These are phyloP conservation scores for Heracleum sosnowskyi DNA, from an alignment of 129 eudicot species.

Conservation along the genomic window DNA sequence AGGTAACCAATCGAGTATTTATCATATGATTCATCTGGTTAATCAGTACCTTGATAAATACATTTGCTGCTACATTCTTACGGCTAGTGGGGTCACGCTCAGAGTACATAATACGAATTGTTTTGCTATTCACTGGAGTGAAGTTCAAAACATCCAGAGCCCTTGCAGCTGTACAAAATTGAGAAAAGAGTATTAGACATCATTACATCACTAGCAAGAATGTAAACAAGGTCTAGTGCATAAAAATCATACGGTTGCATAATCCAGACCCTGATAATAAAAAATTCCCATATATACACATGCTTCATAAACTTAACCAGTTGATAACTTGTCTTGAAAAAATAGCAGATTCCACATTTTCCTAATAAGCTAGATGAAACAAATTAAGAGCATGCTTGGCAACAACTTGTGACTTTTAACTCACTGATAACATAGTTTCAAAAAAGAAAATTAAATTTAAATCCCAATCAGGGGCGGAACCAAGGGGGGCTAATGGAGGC, in stretches of 20 bases:
- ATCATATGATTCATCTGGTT: not conserved
- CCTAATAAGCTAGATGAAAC: too few species aligned
- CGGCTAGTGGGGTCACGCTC: conserved; percentile 70
- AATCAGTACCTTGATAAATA: conserved; percentile 60
- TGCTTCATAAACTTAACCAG: too few species aligned
- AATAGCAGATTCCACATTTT: too few species aligned
- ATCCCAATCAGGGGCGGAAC: too few species aligned
- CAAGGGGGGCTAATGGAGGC: too few species aligned
- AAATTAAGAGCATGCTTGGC: too few species aligned
- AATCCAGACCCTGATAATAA: not conserved
- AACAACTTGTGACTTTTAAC: too few species aligned
- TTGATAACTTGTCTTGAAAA: too few species aligned
- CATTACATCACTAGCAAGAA: not conserved
- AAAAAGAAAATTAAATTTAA: too few species aligned
- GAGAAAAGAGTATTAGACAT: not conserved
- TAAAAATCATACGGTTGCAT: not conserved
- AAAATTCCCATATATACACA: too few species aligned
- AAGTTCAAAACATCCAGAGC: conserved; percentile 67
- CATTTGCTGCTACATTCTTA: conserved; percentile 70
- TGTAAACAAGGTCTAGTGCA: not conserved
- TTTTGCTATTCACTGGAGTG: conserved; percentile 57
- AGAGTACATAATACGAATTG: conserved; percentile 63
- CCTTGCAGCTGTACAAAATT: conserved; percentile 50
- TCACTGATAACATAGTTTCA: too few species aligned
- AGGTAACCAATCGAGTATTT: not conserved